Percentiles rank a stretch among this genome's conserved stretches.
These are phyloP conservation scores for Cucurbita moschata DNA, from an alignment of 306 rosid genomes.

Conservation along the genomic window DNA sequence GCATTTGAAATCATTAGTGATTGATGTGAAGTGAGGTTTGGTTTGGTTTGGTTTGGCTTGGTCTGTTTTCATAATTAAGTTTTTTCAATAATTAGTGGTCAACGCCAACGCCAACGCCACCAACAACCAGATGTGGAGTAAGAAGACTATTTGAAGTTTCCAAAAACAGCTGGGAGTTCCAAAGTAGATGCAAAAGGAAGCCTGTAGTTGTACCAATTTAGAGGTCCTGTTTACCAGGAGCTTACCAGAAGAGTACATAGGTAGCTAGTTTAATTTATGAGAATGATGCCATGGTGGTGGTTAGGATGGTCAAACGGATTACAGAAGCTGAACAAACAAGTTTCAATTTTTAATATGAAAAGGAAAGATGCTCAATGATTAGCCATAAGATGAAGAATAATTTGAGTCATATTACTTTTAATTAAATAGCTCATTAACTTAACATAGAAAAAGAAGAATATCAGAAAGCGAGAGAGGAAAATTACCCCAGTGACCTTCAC, in stretches of 20 bases:
- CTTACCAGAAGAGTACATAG: neutral
- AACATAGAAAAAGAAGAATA: neutral
- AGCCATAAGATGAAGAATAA: neutral
- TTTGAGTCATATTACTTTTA: neutral
- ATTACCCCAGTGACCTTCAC: conserved; percentile 99
- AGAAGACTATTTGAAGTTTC: neutral
- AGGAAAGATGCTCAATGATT: neutral
- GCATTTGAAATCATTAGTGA: neutral
- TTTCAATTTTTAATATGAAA: neutral
- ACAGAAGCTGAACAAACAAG: neutral
- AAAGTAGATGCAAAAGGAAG: neutral
- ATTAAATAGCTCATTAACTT: neutral
- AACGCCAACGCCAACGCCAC: neutral
- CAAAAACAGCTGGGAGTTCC: neutral
- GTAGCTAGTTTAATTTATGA: neutral
- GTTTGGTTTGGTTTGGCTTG: too few species aligned
- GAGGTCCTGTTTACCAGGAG: neutral
- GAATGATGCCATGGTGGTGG: neutral
- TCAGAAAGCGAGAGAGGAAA: neutral
- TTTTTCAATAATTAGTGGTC: neutral
- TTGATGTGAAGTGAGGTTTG: neutral
- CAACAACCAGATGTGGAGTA: neutral
- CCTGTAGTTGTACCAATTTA: neutral
- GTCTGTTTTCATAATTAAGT: neutral
- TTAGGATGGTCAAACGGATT: neutral